Percentiles rank a stretch among this genome's conserved stretches.
These are phyloP conservation scores for Sechiopsis laciniata DNA, from an alignment of 306 rosid species.

Conservation along the genomic window DNA sequence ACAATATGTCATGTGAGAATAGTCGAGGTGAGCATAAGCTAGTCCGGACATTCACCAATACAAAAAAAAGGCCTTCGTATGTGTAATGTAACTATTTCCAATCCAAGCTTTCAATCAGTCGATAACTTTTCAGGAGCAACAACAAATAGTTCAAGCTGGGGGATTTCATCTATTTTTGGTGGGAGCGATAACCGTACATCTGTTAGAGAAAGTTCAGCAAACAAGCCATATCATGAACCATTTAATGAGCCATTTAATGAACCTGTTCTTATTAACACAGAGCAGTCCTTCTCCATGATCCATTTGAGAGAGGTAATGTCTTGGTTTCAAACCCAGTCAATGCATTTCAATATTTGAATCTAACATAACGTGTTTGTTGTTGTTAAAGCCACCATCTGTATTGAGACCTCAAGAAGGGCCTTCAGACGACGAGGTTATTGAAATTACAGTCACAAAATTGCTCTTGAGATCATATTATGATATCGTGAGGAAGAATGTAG, in stretches of 20 bases:
- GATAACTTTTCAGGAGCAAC: slow-evolving; percentile 20
- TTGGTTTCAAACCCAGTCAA: not conserved
- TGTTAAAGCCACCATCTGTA: slow-evolving; percentile 37
- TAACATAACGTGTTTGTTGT: slow-evolving; percentile 11
- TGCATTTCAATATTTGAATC: not conserved
- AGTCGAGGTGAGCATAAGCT: too few relatives aligned
- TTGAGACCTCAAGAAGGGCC: slow-evolving; percentile 38
- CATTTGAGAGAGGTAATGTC: slow-evolving; percentile 39
- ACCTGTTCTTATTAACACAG: slow-evolving; percentile 22
- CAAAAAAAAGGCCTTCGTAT: too few relatives aligned
- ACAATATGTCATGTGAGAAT: too few relatives aligned
- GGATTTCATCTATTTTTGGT: slow-evolving; percentile 35
- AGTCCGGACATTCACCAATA: too few relatives aligned
- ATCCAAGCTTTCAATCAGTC: not conserved
- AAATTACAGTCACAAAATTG: slow-evolving; percentile 34
- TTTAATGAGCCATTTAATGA: slow-evolving; percentile 16
- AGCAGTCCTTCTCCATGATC: slow-evolving; percentile 32
- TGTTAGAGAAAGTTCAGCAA: slow-evolving; percentile 22
- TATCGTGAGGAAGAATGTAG: slow-evolving; percentile 38
- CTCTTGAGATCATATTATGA: slow-evolving; percentile 38
- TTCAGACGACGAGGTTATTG: slow-evolving; percentile 28
- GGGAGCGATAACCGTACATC: slow-evolving; percentile 19
- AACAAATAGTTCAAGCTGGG: slow-evolving; percentile 22
- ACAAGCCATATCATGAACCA: slow-evolving; percentile 22
- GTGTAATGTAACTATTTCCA: not conserved